Conservation (phyloP, 2,329 filamentous ascomycete genomes). For the Acarospora socialis region DNA sequence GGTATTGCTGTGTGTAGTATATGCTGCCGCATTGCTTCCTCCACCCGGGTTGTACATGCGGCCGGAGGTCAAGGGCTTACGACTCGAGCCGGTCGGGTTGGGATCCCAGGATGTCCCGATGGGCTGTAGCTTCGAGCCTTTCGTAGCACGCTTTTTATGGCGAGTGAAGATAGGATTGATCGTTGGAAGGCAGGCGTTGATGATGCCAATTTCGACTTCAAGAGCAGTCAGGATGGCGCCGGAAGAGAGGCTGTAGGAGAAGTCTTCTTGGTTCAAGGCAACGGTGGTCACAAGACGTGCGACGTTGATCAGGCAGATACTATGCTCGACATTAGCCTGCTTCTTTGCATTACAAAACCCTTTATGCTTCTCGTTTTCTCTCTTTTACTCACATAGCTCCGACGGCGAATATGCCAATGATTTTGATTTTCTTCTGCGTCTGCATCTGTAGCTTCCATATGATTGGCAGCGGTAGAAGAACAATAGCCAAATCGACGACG, state of each 20-base stretch:
- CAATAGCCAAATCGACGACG: conserved; percentile 22
- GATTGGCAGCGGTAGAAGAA: conserved; percentile 29
- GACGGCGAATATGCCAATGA: conserved; percentile 22
- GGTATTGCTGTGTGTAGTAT: too few relatives aligned
- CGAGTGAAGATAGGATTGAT: conserved; percentile 12
- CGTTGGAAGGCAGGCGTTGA: conserved; percentile 16
- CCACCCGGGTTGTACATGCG: too few relatives aligned
- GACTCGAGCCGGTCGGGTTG: too few relatives aligned
- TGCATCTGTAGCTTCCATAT: conserved; percentile 32
- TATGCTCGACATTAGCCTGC: background rate
- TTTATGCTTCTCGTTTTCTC: conserved; percentile 17
- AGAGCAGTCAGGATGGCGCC: conserved; percentile 11
- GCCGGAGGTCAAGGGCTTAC: too few relatives aligned
- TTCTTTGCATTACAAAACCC: too few relatives aligned
- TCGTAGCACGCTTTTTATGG: too few relatives aligned
- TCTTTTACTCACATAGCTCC: conserved; percentile 19
- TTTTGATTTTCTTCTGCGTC: conserved; percentile 22
- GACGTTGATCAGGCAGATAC: conserved; percentile 21
- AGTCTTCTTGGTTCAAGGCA: background rate
- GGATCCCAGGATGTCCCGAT: too few relatives aligned
- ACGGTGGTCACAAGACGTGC: conserved; percentile 24
- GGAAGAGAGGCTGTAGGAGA: conserved; percentile 9
- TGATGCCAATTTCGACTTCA: conserved; percentile 16
- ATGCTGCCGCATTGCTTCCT: too few relatives aligned
- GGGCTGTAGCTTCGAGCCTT: too few relatives aligned